A percentile compares a stretch with the other conserved stretches of the same genome.
Conservation (phyloP, 75 land plant genomes). For the Picea glauca region DNA sequence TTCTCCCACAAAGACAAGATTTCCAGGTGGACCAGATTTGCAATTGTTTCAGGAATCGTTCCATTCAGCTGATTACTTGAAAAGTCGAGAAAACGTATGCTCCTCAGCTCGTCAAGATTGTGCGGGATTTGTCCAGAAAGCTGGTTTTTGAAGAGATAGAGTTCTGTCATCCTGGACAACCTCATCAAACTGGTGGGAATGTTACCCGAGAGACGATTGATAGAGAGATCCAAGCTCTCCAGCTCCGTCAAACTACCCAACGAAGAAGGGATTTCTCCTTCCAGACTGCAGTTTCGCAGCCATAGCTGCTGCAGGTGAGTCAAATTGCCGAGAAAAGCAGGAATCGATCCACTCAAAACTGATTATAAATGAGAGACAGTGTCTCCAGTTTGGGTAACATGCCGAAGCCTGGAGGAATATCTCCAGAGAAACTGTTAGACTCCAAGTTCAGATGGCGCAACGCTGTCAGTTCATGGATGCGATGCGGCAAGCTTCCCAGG, state of each 20-base stretch:
- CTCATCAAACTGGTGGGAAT: conserved; percentile 22
- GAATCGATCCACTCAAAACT: conserved; percentile 32
- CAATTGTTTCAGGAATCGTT: conserved; percentile 12
- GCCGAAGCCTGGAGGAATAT: conserved; percentile 33
- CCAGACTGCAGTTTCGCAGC: background rate
- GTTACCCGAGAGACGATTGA: conserved; percentile 32
- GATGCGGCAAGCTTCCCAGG: conserved; percentile 44
- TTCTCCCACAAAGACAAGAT: conserved; percentile 4
- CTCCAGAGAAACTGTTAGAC: conserved; percentile 23
- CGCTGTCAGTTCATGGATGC: conserved; percentile 32
- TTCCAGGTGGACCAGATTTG: background rate
- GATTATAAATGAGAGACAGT: conserved; percentile 20
- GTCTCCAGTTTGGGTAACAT: conserved; percentile 33
- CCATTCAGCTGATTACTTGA: conserved; percentile 12
- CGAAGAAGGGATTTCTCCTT: background rate
- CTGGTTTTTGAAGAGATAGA: conserved; percentile 40
- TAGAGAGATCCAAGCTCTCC: conserved; percentile 29
- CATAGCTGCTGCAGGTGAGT: too few relatives aligned
- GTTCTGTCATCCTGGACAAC: conserved; percentile 18
- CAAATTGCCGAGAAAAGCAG: too few relatives aligned
- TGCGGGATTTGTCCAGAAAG: conserved; percentile 42
- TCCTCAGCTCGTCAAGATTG: conserved; percentile 18
- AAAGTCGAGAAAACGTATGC: background rate
- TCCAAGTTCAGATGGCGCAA: conserved; percentile 34
- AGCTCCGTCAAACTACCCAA: conserved; percentile 4